Conservation (phyloP, 2,329 filamentous ascomycete genomes). For the Xylaria sp. region DNA sequence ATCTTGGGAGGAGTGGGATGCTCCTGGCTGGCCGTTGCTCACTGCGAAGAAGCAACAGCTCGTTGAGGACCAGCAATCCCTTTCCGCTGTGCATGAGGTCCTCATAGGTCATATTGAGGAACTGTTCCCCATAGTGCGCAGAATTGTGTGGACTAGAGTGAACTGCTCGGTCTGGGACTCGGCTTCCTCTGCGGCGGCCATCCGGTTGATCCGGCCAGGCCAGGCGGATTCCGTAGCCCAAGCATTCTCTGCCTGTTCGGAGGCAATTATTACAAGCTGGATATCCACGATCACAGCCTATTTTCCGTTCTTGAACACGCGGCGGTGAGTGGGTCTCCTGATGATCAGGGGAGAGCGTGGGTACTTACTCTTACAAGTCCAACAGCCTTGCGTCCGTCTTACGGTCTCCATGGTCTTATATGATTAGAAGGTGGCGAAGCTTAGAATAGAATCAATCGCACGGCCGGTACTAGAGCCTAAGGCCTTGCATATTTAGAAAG, state of each 20-base stretch:
- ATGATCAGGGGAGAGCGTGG: conserved; percentile 19
- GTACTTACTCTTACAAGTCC: conserved; percentile 58
- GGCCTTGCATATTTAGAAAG: conserved; percentile 46
- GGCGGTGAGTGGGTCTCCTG: conserved; percentile 31
- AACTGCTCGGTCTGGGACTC: conserved; percentile 47
- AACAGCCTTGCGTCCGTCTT: conserved; percentile 52
- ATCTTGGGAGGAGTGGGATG: conserved; percentile 45
- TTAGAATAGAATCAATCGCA: conserved; percentile 39
- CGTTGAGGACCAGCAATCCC: conserved; percentile 43
- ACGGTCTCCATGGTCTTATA: conserved; percentile 45
- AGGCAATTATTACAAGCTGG: conserved; percentile 58
- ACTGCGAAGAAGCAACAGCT: conserved; percentile 40
- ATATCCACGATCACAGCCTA: conserved; percentile 57
- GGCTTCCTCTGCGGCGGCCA: conserved; percentile 51
- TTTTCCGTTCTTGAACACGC: conserved; percentile 54
- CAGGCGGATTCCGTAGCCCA: conserved; percentile 58
- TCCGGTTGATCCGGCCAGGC: conserved; percentile 60
- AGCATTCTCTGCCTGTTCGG: conserved; percentile 54
- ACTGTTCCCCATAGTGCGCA: conserved; percentile 50
- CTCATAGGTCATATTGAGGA: conserved; percentile 53
- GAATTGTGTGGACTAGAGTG: conserved; percentile 44
- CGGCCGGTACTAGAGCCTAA: conserved; percentile 40
- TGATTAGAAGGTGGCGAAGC: conserved; percentile 35
- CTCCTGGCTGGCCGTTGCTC: conserved; percentile 44
- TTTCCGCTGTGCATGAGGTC: conserved; percentile 50